These are phyloP conservation scores for Geotrichum europaeum DNA, from an alignment of 1,139 yeast species.

Conservation along the genomic window DNA sequence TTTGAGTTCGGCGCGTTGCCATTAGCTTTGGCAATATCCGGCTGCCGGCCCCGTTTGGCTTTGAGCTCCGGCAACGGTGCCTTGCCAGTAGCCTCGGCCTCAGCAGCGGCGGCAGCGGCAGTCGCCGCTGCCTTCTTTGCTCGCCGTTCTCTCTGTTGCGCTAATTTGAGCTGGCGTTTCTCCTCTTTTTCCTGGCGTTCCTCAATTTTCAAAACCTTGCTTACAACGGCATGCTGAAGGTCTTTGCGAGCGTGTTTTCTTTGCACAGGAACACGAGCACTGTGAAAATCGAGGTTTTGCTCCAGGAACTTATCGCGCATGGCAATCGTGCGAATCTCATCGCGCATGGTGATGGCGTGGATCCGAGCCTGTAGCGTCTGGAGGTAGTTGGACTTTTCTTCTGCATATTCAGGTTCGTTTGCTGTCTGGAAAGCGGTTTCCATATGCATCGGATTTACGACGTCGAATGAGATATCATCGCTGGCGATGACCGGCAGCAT, in stretches of 20 bases:
- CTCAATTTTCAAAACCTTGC: slow-evolving; percentile 23
- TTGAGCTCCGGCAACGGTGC: slow-evolving; percentile 1
- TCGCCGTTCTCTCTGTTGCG: slow-evolving; percentile 14
- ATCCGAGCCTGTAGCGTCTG: slow-evolving; percentile 20
- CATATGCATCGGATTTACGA: slow-evolving; percentile 17
- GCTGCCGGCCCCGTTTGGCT: background rate
- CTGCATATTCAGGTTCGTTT: slow-evolving; percentile 18
- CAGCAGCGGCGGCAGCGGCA: slow-evolving; percentile 18
- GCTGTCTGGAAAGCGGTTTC: slow-evolving; percentile 20
- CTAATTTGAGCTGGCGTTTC: slow-evolving; percentile 13
- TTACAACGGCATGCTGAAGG: slow-evolving; percentile 25
- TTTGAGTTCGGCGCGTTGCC: background rate
- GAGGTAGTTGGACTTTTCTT: slow-evolving; percentile 25
- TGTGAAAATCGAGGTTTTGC: slow-evolving; percentile 19
- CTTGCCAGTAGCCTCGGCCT: slow-evolving; percentile 23
- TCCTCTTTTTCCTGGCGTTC: slow-evolving; percentile 21
- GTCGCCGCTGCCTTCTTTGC: slow-evolving; percentile 16
- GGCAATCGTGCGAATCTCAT: slow-evolving; percentile 18
- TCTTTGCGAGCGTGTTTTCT: slow-evolving; percentile 25
- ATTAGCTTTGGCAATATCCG: background rate
- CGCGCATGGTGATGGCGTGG: slow-evolving; percentile 13
- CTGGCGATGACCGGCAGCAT: slow-evolving; percentile 10
- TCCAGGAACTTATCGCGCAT: slow-evolving; percentile 18
- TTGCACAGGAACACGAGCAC: slow-evolving; percentile 22
- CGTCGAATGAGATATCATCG: slow-evolving; percentile 18